Evolutionary conservation across 1,284 basidiomycete genomes (phyloP).

Genomic region (Cryptococcus neoformans): DNA sequence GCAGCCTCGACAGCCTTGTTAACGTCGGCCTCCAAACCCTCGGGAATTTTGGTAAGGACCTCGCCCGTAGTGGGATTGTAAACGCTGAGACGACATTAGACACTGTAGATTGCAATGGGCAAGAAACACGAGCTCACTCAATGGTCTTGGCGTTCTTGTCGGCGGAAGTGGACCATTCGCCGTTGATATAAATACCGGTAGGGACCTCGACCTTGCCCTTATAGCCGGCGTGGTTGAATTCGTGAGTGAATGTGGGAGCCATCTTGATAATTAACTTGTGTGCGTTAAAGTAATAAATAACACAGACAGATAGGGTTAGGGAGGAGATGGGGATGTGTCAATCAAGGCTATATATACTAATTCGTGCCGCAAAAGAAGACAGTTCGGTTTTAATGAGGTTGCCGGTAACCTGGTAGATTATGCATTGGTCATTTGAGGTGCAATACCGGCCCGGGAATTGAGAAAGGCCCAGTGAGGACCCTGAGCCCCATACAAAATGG

Average conservation of each 20-base stretch:
- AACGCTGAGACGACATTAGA: constrained; percentile 53
- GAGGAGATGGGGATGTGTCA: no score
- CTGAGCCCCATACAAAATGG: no score
- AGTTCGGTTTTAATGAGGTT: no score
- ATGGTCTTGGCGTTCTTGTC: constrained; percentile 51
- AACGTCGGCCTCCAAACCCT: constrained; percentile 65
- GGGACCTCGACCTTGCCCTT: constrained; percentile 67
- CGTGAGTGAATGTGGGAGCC: constrained; percentile 53
- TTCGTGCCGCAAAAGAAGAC: no score
- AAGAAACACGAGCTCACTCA: constrained; percentile 30
- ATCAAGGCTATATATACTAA: no score
- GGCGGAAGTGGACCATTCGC: constrained; percentile 71
- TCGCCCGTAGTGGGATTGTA: constrained; percentile 78
- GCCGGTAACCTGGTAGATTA: no score
- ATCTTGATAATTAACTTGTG: constrained; percentile 15
- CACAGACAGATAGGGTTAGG: no score
- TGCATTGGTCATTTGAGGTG: no score
- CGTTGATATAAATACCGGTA: constrained; percentile 78
- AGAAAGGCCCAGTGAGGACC: no score
- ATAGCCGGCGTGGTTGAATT: constrained; percentile 62
- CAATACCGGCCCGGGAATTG: no score
- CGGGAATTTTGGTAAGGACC: constrained; percentile 63
- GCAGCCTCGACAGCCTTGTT: constrained; percentile 74
- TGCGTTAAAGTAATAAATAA: no score
- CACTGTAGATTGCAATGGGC: neutral